Base-by-base conservation (phyloP, 306 rosid genomes). In the Vachellia pachyceras region DNA sequence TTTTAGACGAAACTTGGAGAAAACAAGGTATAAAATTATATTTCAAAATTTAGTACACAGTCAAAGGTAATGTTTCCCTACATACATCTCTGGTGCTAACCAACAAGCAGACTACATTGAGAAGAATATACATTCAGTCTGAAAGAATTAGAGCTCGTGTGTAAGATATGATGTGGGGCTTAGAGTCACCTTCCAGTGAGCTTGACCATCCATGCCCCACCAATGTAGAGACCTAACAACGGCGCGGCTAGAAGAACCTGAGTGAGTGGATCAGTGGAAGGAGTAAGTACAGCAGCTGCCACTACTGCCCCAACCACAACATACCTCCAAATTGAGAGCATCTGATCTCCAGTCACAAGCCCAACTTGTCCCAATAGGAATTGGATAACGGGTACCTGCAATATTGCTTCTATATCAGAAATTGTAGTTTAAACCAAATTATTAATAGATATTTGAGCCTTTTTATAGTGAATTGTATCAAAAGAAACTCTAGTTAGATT, bases 301-400 rank as follows among this genome's bases (percentile, higher is more conserved):
- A 93, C 97, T 54, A 93, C 97, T 10, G 97, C 99, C 1, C 99
- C 99, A 33, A 95, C 97, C 82, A 95, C 94, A 42, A 93, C 97
- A 61, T 93, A 95, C 86, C 99, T 95, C 99, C 99, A 95, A 82
- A 95, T 76, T 23, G 99, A 95, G 73, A 95, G 87, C 99, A 95
- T 95, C 88, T 91, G 90, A 85, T 95, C 97, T 75, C 99, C 97
- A 5, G 94, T 66, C 46, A 95, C 94, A 15, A 95, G 83, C 50
- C 99, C 97, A 42, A 91, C 87, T 86, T 95, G 97, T 79, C 97
- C 97, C 50, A 93, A 86, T 45, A 95, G 90, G 36, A 95, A 3
- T 81, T 95, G 97, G 79, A 93, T 90, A 5, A 95, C 97, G 37
- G 97, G 97, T 57, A 95, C 95, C 97, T 95, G 86, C 61, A 88